These are phyloP conservation scores for Euphrasia confusa DNA, from an alignment of 257 asterid species.

Conservation along the genomic window DNA sequence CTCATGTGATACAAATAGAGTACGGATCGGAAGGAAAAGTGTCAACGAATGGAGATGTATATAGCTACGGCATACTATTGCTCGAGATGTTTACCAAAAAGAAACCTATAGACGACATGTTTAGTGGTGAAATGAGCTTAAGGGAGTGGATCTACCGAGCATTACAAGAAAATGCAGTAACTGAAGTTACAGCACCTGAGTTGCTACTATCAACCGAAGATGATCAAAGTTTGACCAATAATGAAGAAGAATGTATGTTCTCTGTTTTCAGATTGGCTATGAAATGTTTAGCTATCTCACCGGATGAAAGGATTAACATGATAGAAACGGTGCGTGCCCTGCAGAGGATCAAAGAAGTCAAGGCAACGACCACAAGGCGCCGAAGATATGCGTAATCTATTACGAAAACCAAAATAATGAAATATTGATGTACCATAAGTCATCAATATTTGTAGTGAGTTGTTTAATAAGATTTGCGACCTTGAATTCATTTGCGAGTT, in stretches of 20 bases:
- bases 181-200: slow-evolving; percentile 23
- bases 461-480: too few relatives aligned
- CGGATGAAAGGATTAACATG: slow-evolving; percentile 11
- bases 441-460: too few relatives aligned
- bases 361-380: neutral
- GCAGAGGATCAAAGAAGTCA: slow-evolving; percentile 7
- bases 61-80: neutral
- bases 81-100: neutral
- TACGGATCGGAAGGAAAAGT: slow-evolving; percentile 5
- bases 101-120: neutral
- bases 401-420: too few relatives aligned
- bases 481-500: too few relatives aligned
- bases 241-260: slow-evolving; percentile 17
- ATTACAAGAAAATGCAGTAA: slow-evolving; percentile 21
- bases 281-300: neutral
- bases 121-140: neutral
- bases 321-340: neutral
- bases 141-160: slow-evolving; percentile 1
- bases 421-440: too few relatives aligned
- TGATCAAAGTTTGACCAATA: slow-evolving; percentile 4
- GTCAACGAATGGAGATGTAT: neutral
- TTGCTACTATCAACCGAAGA: slow-evolving; percentile 9
- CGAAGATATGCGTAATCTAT: too few relatives aligned
- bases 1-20: neutral
- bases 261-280: neutral